phyloP scores from a whole-genome alignment of 331 rosid species.

The Arachis monticola region DNA sequence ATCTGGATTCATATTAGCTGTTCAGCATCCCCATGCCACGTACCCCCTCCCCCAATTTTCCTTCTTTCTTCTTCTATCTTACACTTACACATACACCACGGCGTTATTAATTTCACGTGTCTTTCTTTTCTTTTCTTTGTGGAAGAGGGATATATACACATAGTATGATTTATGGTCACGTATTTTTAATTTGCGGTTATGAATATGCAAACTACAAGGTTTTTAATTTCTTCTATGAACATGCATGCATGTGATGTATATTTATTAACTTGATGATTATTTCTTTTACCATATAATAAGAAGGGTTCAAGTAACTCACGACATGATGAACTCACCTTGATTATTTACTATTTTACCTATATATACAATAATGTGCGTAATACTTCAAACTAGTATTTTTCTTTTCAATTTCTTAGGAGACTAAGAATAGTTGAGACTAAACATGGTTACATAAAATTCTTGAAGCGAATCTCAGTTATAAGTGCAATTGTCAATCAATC shows the following conservation, averaged over 20 bases:
- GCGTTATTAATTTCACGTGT: not conserved
- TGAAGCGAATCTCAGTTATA: constrained; percentile 5
- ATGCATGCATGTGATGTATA: not conserved
- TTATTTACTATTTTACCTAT: not conserved
- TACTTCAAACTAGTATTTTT: constrained; percentile 1
- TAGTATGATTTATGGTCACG: not conserved
- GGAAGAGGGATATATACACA: not conserved
- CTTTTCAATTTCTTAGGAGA: constrained; percentile 16
- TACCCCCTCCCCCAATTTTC: constrained; percentile 13
- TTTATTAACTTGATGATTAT: not conserved
- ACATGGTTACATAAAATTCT: not conserved
- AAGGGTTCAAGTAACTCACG: not conserved
- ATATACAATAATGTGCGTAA: not conserved
- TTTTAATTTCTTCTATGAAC: not conserved
- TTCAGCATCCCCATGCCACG: constrained; percentile 58
- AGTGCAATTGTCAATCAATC: constrained; percentile 21
- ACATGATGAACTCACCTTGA: constrained; percentile 9
- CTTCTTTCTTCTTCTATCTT: not conserved
- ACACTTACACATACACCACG: not conserved
- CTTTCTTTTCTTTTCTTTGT: not conserved
- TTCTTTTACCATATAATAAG: not conserved
- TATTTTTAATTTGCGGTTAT: too few relatives aligned
- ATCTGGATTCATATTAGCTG: constrained; percentile 69
- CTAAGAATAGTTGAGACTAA: constrained; percentile 23
- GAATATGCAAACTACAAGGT: too few relatives aligned